Conservation (phyloP, 441 rosid genomes). For the Geranium incanum region DNA sequence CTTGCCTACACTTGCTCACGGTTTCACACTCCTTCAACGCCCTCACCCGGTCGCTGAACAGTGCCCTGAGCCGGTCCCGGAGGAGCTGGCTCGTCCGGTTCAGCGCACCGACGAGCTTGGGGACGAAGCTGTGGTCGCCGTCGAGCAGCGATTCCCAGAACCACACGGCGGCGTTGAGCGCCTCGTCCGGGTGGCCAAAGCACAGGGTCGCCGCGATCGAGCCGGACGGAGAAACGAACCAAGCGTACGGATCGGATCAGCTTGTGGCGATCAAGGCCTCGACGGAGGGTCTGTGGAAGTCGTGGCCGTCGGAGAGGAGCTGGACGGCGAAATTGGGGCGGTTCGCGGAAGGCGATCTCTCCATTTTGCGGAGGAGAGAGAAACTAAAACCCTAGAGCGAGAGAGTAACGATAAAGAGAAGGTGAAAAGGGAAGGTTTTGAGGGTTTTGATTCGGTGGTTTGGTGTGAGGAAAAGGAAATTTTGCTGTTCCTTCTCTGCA, state of each 20-base stretch:
- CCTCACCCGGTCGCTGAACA: constrained; percentile 31
- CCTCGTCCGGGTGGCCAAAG: constrained; percentile 43
- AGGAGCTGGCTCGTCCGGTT: constrained; percentile 25
- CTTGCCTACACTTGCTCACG: constrained; percentile 31
- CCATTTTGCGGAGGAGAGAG: constrained; percentile 2
- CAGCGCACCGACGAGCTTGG: constrained; percentile 20
- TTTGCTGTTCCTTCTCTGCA: background rate
- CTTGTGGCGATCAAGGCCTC: constrained; percentile 17
- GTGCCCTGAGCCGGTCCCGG: constrained; percentile 26
- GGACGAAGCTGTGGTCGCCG: constrained; percentile 29
- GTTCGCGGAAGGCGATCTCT: background rate
- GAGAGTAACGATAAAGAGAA: background rate
- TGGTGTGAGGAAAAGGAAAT: background rate
- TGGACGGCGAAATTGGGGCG: constrained; percentile 25
- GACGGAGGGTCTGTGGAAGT: background rate
- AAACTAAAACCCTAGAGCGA: background rate
- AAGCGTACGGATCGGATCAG: constrained; percentile 14
- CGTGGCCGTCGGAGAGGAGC: constrained; percentile 14
- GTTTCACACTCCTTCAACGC: constrained; percentile 33
- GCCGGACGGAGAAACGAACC: background rate
- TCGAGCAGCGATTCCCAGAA: constrained; percentile 46
- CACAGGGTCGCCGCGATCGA: constrained; percentile 30
- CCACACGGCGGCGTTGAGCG: constrained; percentile 35
- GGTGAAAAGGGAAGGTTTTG: background rate
- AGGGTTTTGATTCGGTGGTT: background rate